Evolutionary conservation across 2,329 filamentous ascomycete genomes (phyloP).

Genomic region (Trichoderma guizhouense): DNA sequence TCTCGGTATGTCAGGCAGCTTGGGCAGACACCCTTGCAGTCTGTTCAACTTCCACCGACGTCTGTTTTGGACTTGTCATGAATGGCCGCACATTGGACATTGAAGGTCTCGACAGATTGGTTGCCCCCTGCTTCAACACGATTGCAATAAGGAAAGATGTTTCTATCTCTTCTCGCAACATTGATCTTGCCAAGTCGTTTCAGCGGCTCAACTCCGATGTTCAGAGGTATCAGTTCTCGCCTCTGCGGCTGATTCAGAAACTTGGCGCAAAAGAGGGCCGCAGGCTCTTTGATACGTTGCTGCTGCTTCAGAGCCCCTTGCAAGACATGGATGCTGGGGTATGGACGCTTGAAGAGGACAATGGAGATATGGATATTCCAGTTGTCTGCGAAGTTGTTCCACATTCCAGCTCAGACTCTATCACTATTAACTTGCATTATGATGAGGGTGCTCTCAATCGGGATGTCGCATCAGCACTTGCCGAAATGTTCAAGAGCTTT

Average conservation of each 20-base stretch:
- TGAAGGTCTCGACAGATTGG: conserved; percentile 64
- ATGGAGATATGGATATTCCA: conserved; percentile 68
- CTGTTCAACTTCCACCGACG: conserved; percentile 55
- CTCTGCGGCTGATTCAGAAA: conserved; percentile 67
- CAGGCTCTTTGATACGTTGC: conserved; percentile 72
- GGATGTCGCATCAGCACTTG: conserved; percentile 28
- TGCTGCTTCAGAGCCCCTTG: conserved; percentile 70
- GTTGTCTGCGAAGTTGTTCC: conserved; percentile 74
- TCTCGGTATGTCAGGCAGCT: conserved; percentile 67
- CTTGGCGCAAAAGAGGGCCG: conserved; percentile 40
- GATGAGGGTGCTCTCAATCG: conserved; percentile 42
- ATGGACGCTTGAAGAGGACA: conserved; percentile 57
- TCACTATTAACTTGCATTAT: conserved; percentile 63
- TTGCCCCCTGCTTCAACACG: conserved; percentile 94
- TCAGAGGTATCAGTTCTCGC: conserved; percentile 69
- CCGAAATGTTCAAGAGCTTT: conserved; percentile 32
- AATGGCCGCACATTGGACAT: conserved; percentile 69
- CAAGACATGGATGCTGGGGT: conserved; percentile 53
- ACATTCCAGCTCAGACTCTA: conserved; percentile 44
- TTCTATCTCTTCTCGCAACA: conserved; percentile 44
- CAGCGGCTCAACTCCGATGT: conserved; percentile 60
- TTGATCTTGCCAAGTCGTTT: conserved; percentile 56
- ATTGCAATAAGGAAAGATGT: conserved; percentile 65
- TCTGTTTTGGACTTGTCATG: conserved; percentile 86
- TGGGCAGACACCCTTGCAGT: conserved; percentile 66